Evolutionary conservation across 441 rosid species (phyloP), one percentile per base, ranked within the genome.

Genomic region (Populus hybrid): DNA sequence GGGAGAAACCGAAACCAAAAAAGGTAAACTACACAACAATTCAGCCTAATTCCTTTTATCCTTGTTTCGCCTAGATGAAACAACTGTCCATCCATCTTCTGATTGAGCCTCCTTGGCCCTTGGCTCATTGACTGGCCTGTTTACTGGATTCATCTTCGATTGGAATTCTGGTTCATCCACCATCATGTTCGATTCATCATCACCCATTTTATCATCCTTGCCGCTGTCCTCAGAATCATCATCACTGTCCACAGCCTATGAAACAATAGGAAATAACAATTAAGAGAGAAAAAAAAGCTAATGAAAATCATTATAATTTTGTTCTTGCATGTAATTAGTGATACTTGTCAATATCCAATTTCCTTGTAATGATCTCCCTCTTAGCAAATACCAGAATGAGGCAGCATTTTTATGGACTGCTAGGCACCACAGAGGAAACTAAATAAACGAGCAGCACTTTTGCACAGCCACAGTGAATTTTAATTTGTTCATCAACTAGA

Each of bases 41-140:
- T 67, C 26, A 28, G 46, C 70, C 79, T 87, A 90, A 50, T 86
- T 88, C 78, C 79, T 84, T 85, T 78, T 85, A 72, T 90, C 90
- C 84, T 74, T 85, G 70, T 84, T 88, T 79, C 85, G 87, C 75
- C 75, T 90, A 34, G 85, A 75, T 16, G 89, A 78, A 38, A 91
- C 92, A 5, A 87, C 85, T 0, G 80, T 84, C 98, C 98, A 94
- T 21, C 91, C 98, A 79, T 91, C 96, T 66, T 88, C 92, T 6
- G 82, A 83, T 80, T 42, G 79, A 23, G 85, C 78, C 67, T 74
- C 80, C 30, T 71, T 46, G 21, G 76, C 12, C 65, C 53, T 42
- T 16, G 81, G 75, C 74, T 69, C 86, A 36, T 82, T 80, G 0
- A 42, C 23, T 30, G 85, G 79, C 78, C 34, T 50, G 70, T 76